A percentile compares a stretch with the other conserved stretches of the same genome.
phyloP scores from a whole-genome alignment of 2,329 filamentous ascomycete genomes.

The Fusarium clavum region DNA sequence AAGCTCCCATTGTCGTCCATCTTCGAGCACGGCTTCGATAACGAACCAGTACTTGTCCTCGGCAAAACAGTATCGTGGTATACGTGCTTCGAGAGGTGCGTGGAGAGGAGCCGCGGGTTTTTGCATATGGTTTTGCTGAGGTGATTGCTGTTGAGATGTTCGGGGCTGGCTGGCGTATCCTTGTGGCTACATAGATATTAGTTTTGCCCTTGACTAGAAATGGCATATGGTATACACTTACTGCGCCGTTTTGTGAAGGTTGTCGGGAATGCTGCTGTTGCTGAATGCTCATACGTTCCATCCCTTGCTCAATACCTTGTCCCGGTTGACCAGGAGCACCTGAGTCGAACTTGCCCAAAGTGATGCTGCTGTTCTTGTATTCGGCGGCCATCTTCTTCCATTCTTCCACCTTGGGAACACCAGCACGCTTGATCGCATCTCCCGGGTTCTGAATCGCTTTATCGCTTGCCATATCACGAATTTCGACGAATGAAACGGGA shows the following conservation, averaged over 20 bases:
- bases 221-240: conserved; percentile 31
- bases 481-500: conserved; percentile 95
- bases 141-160: conserved; percentile 47
- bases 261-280: conserved; percentile 46
- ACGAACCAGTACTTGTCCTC: conserved; percentile 99
- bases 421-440: conserved; percentile 87
- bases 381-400: conserved; percentile 99
- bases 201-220: neutral
- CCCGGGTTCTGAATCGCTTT: conserved; percentile 83
- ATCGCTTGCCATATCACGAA: conserved; percentile 91
- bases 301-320: conserved; percentile 72
- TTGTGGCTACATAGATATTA: conserved; percentile 38
- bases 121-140: conserved; percentile 51
- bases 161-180: conserved; percentile 43
- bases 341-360: conserved; percentile 87
- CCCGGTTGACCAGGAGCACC: conserved; percentile 55
- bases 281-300: conserved; percentile 83
- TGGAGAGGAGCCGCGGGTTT: conserved; percentile 68
- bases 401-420: conserved; percentile 94
- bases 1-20: conserved; percentile 91
- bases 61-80: conserved; percentile 93
- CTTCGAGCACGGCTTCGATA: conserved; percentile 89
- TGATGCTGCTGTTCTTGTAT: conserved; percentile 99
- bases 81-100: conserved; percentile 83
- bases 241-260: conserved; percentile 46